Conservation (phyloP, 2,329 filamentous ascomycete species). For the Penicillium verrucosum region DNA sequence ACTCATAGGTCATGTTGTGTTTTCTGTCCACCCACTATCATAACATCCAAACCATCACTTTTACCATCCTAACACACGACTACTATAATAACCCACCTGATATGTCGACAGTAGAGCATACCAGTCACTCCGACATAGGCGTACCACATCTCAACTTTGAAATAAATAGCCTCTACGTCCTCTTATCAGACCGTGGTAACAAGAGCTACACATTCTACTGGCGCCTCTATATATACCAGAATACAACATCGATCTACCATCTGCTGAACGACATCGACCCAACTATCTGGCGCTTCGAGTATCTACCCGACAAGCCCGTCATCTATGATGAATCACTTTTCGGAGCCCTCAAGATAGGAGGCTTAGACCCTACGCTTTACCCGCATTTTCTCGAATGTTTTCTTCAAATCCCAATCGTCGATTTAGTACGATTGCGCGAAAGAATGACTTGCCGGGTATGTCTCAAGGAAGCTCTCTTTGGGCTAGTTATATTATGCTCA, state of each 20-base stretch:
- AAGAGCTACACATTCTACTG: not conserved
- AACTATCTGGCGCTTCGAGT: not conserved
- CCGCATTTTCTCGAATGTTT: not conserved
- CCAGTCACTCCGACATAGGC: no score
- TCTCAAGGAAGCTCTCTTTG: not conserved
- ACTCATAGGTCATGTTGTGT: no score
- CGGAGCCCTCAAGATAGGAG: not conserved
- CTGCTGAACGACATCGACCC: not conserved
- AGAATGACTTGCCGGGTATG: not conserved
- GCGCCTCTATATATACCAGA: not conserved
- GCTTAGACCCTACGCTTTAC: not conserved
- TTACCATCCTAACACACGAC: not conserved
- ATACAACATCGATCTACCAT: not conserved
- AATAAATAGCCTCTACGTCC: not conserved
- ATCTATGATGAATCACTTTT: not conserved
- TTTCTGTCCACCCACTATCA: no score
- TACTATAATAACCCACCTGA: not conserved
- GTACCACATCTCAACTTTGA: not conserved
- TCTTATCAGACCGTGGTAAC: not conserved
- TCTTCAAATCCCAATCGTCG: not conserved
- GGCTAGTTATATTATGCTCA: not conserved
- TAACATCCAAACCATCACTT: not conserved
- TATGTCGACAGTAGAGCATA: not conserved
- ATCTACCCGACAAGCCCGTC: not conserved
- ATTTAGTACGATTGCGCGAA: not conserved